Evolutionary conservation across 305 asterid genomes (phyloP), one percentile per base, ranked within the genome.

Genomic region (Rubia peregrina): DNA sequence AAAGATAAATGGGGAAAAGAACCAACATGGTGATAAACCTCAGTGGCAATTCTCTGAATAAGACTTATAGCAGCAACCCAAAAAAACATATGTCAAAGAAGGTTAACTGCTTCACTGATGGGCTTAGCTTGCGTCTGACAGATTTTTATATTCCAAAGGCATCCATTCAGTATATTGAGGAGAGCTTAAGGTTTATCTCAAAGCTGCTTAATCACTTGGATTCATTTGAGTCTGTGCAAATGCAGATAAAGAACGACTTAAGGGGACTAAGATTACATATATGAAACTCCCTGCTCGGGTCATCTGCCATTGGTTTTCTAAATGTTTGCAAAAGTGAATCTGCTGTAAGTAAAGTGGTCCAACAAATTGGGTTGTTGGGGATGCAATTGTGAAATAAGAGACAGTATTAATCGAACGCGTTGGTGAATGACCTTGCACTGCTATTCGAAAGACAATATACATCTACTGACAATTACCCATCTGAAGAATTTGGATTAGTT

Each of bases 281-380:
- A 72, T 67, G 87, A 30, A 79, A 87, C 67, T 85, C 87, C 83
- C 82, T 90, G 55, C 81, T 80, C 0, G 78, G 82, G 76, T 86
- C 90, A 63, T 92, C 98, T 59, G 83, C 86, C 57, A 80, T 90
- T 22, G 95, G 98, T 41, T 70, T 74, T 71, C 79, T 94, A 7
- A 80, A 88, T 67, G 99, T 91, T 70, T 85, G 95, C 60, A 91
- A 87, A 76, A 94, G 99, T 80, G 99, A 94, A 76, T 91, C 98
- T 71, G 92, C 96, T 75, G 80, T 94, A 40, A 84, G 71, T 83
- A 94, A 90, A 85, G 97, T 94, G 40, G 95, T 91, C 78, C 98
- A 94, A 76, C 99, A 94, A 78, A 83, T 91, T 75, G 99, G 96
- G 5, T 94, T 88, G 80, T 71, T 91, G 73, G 99, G 99, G 21